Base-by-base conservation (phyloP, 345 rosid species). In the Citrus inodora region DNA sequence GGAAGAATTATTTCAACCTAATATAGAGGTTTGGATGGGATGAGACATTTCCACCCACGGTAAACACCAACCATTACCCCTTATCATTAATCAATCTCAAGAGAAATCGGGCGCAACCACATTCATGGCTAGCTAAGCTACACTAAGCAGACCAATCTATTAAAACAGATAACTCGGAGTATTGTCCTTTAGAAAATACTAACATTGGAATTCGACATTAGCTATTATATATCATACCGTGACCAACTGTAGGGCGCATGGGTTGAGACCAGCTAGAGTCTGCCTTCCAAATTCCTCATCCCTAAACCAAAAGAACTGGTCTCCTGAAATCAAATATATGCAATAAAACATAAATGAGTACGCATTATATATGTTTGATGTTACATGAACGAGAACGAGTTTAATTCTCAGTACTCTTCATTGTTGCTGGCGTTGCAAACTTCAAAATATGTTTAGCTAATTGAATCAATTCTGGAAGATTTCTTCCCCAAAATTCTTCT, bases 271-370 rank as follows among this genome's bases (percentile, higher is more conserved):
- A 38, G 97, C 89, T 60, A 94, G 94, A 55, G 90, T 86, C 74
- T 94, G 93, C 7, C 97, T 88, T 56, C 85, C 89, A 24, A 93
- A 94, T 70, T 94, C 97, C 7, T 93, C 96, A 66, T 94, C 97
- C 70, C 88, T 81, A 7, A 89, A 65, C 98, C 98, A 92, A 79
- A 92, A 89, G 70, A 90, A 92, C 56, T 78, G 86, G 78, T 90
- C 91, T 82, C 90, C 98, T 95, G 83, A 55, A 81, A 51, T n/a
- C 9, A 0, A 11, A 38, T 13, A 46, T 13, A 4, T 63, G 14
- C 7, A 62, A 5, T 5, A 28, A 9, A 38, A 6, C 24, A 61
- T 17, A 27, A 46, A 69, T n/a, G 58, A 17, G 22, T 53, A 53
- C 19, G 58, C 22, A 53, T 53, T 53, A 53, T 16, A 16, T 53